Conservation (phyloP, 306 rosid species). For the Rosa persica region DNA sequence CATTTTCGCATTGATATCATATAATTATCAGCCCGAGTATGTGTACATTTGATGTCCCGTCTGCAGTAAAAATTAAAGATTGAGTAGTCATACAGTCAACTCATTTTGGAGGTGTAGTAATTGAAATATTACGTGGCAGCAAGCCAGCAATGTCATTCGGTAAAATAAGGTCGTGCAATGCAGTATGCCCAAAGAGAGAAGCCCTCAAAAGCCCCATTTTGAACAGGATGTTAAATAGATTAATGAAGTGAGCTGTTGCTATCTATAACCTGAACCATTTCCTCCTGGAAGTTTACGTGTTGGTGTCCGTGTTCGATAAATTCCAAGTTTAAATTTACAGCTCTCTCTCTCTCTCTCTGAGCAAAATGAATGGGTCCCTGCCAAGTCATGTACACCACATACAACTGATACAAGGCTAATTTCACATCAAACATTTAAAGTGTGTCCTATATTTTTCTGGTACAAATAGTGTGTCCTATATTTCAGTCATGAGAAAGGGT, state of each 20-base stretch:
- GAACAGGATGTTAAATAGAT: not conserved
- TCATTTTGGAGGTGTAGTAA: not conserved
- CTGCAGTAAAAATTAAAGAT: not conserved
- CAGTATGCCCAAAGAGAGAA: not conserved
- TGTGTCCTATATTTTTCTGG: too few species aligned
- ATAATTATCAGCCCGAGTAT: not conserved
- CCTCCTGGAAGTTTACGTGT: slow-evolving; percentile 13
- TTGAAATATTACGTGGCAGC: slow-evolving; percentile 4
- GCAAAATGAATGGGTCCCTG: not conserved
- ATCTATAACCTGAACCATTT: not conserved
- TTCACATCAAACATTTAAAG: not conserved
- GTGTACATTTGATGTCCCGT: too few species aligned
- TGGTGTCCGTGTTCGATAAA: not conserved
- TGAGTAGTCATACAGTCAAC: not conserved
- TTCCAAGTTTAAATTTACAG: not conserved
- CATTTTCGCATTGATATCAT: not conserved
- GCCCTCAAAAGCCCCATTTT: not conserved
- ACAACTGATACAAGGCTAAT: not conserved
- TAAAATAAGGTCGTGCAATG: not conserved
- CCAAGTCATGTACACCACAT: slow-evolving; percentile 12
- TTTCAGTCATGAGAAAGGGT: too few species aligned
- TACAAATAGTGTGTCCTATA: too few species aligned
- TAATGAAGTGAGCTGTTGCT: slow-evolving; percentile 1
- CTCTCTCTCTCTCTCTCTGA: not conserved
- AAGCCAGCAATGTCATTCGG: not conserved